Evolutionary conservation across 805 yeast genomes (phyloP), one percentile per base, ranked within the genome.

Genomic region (Cyberlindnera mississippiensis): DNA sequence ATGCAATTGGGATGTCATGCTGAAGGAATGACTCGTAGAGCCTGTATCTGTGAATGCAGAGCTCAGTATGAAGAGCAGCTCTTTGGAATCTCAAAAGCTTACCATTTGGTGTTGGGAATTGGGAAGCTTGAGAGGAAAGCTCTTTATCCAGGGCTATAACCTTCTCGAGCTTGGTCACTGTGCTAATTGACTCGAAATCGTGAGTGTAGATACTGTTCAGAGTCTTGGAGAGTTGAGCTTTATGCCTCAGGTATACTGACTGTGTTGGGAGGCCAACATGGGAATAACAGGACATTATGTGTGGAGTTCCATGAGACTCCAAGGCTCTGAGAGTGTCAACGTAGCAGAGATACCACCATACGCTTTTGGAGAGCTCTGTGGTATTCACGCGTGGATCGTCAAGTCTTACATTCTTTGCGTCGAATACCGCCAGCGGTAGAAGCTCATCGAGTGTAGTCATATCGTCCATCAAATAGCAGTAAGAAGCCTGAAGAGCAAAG

Each of bases 11-110:
- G 10, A 38, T 28, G 14, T 41, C 42, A 10, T 36, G 13, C 2
- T 19, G 14, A 10, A 44, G 22, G 32, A 47, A 47, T 16, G 48
- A 36, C 74, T 61, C 22, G 61, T 40, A 48, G 2, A 48, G 38
- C 14, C 52, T 36, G 38, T 19, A 36, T 10, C 52, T 30, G 18
- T 45, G 46, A 17, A 45, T 33, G 27, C 36, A 41, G 11, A 45
- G 30, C 27, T 35, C 37, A 3, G 36, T 36, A 5, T 33, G 39
- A 8, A 48, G 30, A 2, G 41, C 34, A 13, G 38, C 29, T 3
- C 35, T 31, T 22, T 48, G 45, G 31, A 48, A 48, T 4, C 33
- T 20, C 3, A 17, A 27, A 3, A 36, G 38, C 17, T 48, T 48
- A 17, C 43, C 48, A 8, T 6, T 28, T 6, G 34, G 29, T 15